Conservation (phyloP, 2,329 filamentous ascomycete genomes). For the Graphiopsis chlorocephala region DNA sequence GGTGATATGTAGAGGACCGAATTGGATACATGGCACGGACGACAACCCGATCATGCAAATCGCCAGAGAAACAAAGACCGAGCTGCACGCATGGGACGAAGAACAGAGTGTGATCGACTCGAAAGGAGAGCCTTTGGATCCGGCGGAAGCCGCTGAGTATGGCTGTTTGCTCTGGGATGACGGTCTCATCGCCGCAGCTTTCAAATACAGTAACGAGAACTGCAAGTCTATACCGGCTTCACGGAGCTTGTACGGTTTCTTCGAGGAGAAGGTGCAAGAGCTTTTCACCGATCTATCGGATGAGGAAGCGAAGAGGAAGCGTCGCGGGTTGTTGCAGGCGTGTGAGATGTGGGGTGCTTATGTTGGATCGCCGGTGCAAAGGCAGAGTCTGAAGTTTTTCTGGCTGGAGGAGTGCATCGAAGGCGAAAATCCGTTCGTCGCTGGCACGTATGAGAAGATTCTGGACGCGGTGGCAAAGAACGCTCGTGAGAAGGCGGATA, state of each 20-base stretch:
- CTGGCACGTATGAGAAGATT: conserved; percentile 60
- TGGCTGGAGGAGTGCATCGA: conserved; percentile 78
- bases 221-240: conserved; percentile 51
- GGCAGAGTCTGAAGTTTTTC: conserved; percentile 71
- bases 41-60: conserved; percentile 69
- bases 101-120: conserved; percentile 57
- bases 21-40: conserved; percentile 74
- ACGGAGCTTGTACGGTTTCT: conserved; percentile 57
- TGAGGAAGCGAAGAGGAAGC: conserved; percentile 45
- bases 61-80: conserved; percentile 59
- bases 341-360: conserved; percentile 70
- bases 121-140: conserved; percentile 52
- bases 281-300: conserved; percentile 37
- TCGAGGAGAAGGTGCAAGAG: conserved; percentile 49
- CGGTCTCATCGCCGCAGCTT: conserved; percentile 64
- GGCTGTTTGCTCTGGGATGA: conserved; percentile 59
- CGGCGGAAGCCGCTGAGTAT: conserved; percentile 37
- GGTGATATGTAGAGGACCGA: conserved; percentile 57
- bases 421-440: conserved; percentile 64
- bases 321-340: conserved; percentile 50
- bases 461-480: conserved; percentile 59
- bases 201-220: conserved; percentile 61
- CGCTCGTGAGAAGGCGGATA: conserved; percentile 53
- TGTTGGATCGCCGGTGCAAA: conserved; percentile 62
- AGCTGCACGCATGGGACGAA: conserved; percentile 53